Percentiles rank a stretch among this genome's conserved stretches.
Conservation (phyloP, 805 yeast genomes). For the Yamadazyma sp. region DNA sequence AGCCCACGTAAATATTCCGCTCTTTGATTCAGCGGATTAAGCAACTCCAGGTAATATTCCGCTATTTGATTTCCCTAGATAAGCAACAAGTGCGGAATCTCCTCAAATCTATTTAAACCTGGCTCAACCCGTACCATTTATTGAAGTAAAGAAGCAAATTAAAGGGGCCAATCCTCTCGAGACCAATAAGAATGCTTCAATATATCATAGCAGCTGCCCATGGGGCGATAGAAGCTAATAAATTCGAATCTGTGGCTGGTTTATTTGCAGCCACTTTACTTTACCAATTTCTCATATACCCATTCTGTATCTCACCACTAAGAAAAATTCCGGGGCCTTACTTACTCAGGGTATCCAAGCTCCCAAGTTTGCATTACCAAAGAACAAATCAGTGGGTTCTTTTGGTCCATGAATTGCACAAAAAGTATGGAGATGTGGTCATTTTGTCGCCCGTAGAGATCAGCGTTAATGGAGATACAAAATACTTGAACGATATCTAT, state of each 20-base stretch:
- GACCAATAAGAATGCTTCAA: slow-evolving; percentile 7
- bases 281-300: slow-evolving; percentile 42
- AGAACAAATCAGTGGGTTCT: slow-evolving; percentile 46
- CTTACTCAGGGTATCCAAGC: slow-evolving; percentile 44
- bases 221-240: slow-evolving; percentile 9
- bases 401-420: slow-evolving; percentile 49
- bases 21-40: too few species aligned
- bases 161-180: too few species aligned
- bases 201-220: slow-evolving; percentile 2
- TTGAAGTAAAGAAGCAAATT: too few species aligned
- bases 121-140: too few species aligned
- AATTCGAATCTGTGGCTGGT: not conserved
- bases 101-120: too few species aligned
- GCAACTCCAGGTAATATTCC: too few species aligned
- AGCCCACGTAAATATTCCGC: too few species aligned
- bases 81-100: too few species aligned
- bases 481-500: slow-evolving; percentile 55
- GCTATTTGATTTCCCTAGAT: too few species aligned
- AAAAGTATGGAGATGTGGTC: slow-evolving; percentile 60
- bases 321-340: slow-evolving; percentile 59
- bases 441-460: slow-evolving; percentile 62
- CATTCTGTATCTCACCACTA: slow-evolving; percentile 50
- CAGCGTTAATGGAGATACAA: slow-evolving; percentile 52
- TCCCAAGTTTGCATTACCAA: slow-evolving; percentile 36
- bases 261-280: slow-evolving; percentile 1